phyloP scores from a whole-genome alignment of 176 grass and related monocot species.

The Carex littledalei region DNA sequence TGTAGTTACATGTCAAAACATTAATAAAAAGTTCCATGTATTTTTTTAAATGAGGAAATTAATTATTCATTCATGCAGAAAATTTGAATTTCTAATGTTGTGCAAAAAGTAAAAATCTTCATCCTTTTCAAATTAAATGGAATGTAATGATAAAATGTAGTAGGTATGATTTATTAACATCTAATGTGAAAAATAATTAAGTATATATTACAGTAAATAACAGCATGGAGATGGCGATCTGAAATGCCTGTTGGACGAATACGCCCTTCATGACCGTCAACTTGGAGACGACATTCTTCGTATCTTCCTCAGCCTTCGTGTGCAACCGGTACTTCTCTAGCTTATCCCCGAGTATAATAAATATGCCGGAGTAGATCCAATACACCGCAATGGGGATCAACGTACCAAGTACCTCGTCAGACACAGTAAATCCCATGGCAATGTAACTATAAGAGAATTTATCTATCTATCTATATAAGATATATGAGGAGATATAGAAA shows the following conservation, averaged over 20 bases:
- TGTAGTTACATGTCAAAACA: conserved; percentile 16
- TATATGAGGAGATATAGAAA: neutral
- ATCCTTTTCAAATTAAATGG: neutral
- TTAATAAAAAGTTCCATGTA: neutral
- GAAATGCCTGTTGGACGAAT: conserved; percentile 46
- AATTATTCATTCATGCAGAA: too few relatives aligned
- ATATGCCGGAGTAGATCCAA: conserved; percentile 78
- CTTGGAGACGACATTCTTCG: conserved; percentile 66
- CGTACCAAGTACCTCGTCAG: conserved; percentile 68
- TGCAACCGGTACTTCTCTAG: conserved; percentile 69
- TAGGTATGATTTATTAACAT: neutral
- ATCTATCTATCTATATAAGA: neutral
- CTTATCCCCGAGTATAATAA: conserved; percentile 36
- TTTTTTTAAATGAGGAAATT: too few relatives aligned
- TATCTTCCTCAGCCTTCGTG: conserved; percentile 50
- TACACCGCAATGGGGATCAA: conserved; percentile 77
- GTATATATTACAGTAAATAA: too few relatives aligned
- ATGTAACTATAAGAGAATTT: too few relatives aligned
- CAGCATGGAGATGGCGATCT: too few relatives aligned
- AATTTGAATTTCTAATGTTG: neutral
- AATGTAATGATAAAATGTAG: neutral
- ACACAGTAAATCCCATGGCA: conserved; percentile 1
- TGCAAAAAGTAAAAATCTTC: neutral
- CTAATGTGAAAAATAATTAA: too few relatives aligned
- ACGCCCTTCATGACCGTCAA: conserved; percentile 61